Evolutionary conservation across 176 grass and related monocot genomes (phyloP).

Genomic region (Tuctoria greenei): DNA sequence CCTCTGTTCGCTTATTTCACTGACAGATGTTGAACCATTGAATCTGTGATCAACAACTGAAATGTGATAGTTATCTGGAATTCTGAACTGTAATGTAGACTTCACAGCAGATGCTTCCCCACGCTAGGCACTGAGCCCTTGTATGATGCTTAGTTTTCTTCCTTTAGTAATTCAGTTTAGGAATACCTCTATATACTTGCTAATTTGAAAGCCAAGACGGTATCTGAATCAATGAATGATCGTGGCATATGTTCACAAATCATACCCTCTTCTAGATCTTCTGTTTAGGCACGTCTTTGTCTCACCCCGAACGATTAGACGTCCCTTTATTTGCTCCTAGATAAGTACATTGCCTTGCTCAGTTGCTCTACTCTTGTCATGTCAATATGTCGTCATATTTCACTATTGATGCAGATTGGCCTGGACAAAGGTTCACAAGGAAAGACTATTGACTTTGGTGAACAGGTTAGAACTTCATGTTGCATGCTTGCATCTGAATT

Average conservation of each 20-base stretch:
- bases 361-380: not conserved
- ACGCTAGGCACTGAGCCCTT: not conserved
- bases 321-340: not conserved
- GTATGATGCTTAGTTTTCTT: not conserved
- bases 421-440: constrained; percentile 87
- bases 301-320: too few relatives aligned
- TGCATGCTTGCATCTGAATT: not conserved
- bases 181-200: not conserved
- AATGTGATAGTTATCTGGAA: not conserved
- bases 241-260: not conserved
- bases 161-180: not conserved
- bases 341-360: not conserved
- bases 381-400: constrained; percentile 6
- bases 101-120: not conserved
- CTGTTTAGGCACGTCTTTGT: not conserved
- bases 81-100: not conserved
- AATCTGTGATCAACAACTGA: constrained; percentile 1
- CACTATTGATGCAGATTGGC: constrained; percentile 58
- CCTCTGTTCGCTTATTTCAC: not conserved
- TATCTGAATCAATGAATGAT: not conserved
- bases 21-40: not conserved
- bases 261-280: too few relatives aligned
- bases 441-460: constrained; percentile 64
- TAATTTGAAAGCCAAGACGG: not conserved
- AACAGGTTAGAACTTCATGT: constrained; percentile 59